phyloP scores from a whole-genome alignment of 306 rosid species.

The Inga laurina region DNA sequence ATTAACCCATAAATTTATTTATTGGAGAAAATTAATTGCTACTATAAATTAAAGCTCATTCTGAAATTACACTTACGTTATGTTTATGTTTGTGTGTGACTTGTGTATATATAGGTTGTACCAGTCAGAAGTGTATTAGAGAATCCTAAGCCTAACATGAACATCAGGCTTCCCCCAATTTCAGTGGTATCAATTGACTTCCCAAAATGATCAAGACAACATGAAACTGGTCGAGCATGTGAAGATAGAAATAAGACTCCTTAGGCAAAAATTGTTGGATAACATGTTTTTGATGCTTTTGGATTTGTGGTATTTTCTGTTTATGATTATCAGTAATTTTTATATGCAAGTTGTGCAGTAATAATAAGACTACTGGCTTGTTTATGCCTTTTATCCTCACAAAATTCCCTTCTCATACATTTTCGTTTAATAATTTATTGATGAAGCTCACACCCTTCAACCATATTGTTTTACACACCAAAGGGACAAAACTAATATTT shows the following conservation, averaged over 20 bases:
- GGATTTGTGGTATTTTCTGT: background rate
- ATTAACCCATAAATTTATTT: background rate
- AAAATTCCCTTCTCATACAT: background rate
- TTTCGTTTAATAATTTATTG: background rate
- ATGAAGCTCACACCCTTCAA: background rate
- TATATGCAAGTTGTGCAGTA: background rate
- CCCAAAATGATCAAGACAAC: slow-evolving; percentile 15
- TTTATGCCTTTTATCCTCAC: background rate
- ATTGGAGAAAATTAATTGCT: background rate
- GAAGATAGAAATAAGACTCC: background rate
- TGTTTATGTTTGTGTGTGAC: background rate
- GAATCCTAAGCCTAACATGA: slow-evolving; percentile 40
- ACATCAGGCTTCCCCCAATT: slow-evolving; percentile 33
- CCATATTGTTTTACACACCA: background rate
- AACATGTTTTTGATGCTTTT: background rate
- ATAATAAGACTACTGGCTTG: background rate
- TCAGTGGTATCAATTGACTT: slow-evolving; percentile 61
- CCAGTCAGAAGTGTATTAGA: slow-evolving; percentile 32
- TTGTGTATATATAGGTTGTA: slow-evolving; percentile 36
- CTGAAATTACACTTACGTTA: background rate
- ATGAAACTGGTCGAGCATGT: background rate
- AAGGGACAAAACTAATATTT: background rate
- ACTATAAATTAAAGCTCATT: background rate
- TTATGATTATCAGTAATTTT: background rate
- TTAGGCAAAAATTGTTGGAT: background rate